A percentile compares a stretch with the other conserved stretches of the same genome.
phyloP scores from a whole-genome alignment of 1,284 basidiomycete genomes.

The Ustilago loliicola region DNA sequence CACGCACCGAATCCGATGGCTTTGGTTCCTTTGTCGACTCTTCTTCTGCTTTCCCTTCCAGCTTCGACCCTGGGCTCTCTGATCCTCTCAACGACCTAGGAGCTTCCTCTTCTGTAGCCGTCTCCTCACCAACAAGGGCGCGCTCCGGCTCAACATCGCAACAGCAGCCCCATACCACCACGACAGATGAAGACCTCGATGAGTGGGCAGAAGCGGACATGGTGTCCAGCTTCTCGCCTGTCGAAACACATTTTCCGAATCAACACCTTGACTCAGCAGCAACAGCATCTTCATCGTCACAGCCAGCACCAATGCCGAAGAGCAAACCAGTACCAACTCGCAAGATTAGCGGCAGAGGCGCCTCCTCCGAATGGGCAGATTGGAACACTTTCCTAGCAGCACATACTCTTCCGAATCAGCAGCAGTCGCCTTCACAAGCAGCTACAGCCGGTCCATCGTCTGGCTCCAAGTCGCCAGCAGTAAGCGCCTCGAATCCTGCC shows the following conservation, averaged over 20 bases:
- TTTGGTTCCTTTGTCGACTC: conserved; percentile 56
- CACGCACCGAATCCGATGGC: conserved; percentile 40
- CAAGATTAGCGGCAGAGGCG: conserved; percentile 33
- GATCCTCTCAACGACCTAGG: conserved; percentile 28
- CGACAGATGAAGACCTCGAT: conserved; percentile 27
- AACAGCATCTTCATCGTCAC: neutral
- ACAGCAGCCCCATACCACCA: neutral
- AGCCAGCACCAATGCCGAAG: neutral
- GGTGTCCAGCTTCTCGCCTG: conserved; percentile 55
- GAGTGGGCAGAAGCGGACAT: conserved; percentile 55
- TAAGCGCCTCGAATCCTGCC: conserved; percentile 28
- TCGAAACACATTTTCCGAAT: conserved; percentile 18
- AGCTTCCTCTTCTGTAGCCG: conserved; percentile 23
- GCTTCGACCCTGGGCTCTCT: conserved; percentile 35
- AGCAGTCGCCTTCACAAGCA: conserved; percentile 10
- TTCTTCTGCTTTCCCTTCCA: conserved; percentile 29
- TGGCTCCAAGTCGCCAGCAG: neutral
- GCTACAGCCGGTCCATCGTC: neutral
- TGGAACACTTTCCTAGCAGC: conserved; percentile 47
- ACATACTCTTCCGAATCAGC: conserved; percentile 33
- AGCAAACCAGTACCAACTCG: conserved; percentile 15
- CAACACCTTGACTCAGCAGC: neutral
- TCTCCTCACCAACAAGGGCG: conserved; percentile 16
- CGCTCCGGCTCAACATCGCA: conserved; percentile 16
- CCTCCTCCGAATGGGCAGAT: conserved; percentile 46